Base-by-base conservation (phyloP, 1,139 yeast species). In the Lodderomyces oxycetoniae region DNA sequence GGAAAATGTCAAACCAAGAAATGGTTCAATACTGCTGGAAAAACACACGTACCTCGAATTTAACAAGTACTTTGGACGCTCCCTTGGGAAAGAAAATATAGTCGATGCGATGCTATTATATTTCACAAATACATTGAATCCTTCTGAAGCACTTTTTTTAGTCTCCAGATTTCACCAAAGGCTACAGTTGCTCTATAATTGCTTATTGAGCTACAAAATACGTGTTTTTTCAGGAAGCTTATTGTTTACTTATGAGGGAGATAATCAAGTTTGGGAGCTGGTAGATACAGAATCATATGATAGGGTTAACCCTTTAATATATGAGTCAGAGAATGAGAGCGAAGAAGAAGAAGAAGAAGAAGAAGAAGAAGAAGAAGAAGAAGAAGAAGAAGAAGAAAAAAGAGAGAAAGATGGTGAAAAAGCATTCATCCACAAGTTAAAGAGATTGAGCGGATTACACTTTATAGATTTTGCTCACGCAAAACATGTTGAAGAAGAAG, bases 401-500 rank as follows among this genome's bases (percentile, higher is more conserved):
- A 11, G 19, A 5, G 21, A 4, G 1, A 8, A 4, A n/a, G 11
- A 14, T 16, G 28, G 12, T 16, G 14, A 25, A 25, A 25, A 14
- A 11, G 7, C 14, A 25, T 12, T 10, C 14, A 24, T 24, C 26
- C 9, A 19, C 9, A 24, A 10, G 14, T 14, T 14, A 6, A 7
- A 10, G n/a, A 24, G n/a, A 3, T 35, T 44, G 21, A 42, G 86
- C 43, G 61, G 76, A 5, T 63, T 87, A 31, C 68, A 77, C 30
- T 49, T 89, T 36, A 87, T 91, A 11, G 98, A 91, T 55, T 88
- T 91, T 66, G 97, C 96, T 1, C 97, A 89, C 54, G 76, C 96
- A 0, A 72, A 65, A 43, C 61, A 73, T 40, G 69, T 74, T 0
- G 74, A 78, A 0, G 85, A 83, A 0, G 43, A 69, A 36, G 26